Base-by-base conservation (phyloP, 2,329 filamentous ascomycete species). In the Amylocarpus encephaloides region DNA sequence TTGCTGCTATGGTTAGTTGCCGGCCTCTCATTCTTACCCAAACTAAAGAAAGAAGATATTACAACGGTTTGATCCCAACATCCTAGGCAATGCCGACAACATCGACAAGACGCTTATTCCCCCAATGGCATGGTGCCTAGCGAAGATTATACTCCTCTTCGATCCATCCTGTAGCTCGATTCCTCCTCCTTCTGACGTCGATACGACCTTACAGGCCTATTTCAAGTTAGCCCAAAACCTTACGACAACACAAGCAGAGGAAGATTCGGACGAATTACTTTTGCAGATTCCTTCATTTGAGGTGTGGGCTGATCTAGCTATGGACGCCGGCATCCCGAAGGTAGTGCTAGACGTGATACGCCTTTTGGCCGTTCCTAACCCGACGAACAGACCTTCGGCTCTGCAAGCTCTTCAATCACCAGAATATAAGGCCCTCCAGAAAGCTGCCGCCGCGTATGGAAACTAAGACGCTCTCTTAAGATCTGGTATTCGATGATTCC, bases 211-310 rank as follows among this genome's bases (percentile, higher is more conserved):
- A 44, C 45, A 52, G 35, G 30, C 40, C 35, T 40, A 49, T 51
- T 52, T 54, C 42, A 49, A 49, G 36, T 42, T 54, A 52, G 52
- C 52, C 45, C 45, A 54, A 40, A 49, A 51, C 18, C 49, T 54
- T 47, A 49, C 49, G 19, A 46, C 11, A 51, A 48, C 48, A 51
- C 48, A 44, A 46, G 48, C 48, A 45, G 32, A 42, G 11, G 48
- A 48, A 12, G 40, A 51, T 51, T 51, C 51, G 16, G 48, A 50
- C 36, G 44, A 53, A 51, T 35, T 53, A 26, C 43, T 53, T 43
- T 42, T 53, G 43, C 48, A 53, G 48, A 53, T 51, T 45, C 51
- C 51, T 48, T 48, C 48, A 48, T 51, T 50, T 51, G 51, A 50
- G 39, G 30, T 53, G 43, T 53, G 51, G 51, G 48, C 48, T 45